phyloP scores from a whole-genome alignment of 805 yeast species.

The Wickerhamiella qilinensis region DNA sequence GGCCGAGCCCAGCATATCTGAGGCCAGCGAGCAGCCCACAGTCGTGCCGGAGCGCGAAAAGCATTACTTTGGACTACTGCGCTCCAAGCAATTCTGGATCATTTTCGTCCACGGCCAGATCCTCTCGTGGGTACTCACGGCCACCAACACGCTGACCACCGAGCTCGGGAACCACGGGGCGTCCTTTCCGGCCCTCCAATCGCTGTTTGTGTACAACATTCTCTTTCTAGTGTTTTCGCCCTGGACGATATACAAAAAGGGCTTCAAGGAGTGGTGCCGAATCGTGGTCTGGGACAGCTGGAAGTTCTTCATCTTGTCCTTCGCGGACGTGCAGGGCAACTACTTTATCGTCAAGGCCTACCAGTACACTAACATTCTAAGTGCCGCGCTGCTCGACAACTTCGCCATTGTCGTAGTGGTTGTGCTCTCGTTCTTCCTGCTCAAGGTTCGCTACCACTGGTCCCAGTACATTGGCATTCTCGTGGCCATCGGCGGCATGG shows the following conservation, averaged over 20 bases:
- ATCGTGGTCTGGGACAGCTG: slow-evolving; percentile 24
- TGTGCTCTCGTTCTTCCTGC: slow-evolving; percentile 25
- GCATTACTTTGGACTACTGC: slow-evolving; percentile 18
- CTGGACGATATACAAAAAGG: slow-evolving; percentile 25
- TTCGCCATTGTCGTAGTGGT: slow-evolving; percentile 32
- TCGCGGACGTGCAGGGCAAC: slow-evolving; percentile 32
- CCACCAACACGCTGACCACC: slow-evolving; percentile 30
- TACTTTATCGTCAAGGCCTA: slow-evolving; percentile 31
- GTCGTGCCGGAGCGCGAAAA: neutral
- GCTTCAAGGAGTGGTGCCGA: slow-evolving; percentile 22
- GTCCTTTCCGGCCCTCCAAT: slow-evolving; percentile 30
- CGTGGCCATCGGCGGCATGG: slow-evolving; percentile 29
- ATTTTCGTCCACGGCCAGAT: slow-evolving; percentile 28
- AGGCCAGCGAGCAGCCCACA: too few species aligned
- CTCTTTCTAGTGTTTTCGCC: slow-evolving; percentile 25
- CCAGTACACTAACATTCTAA: slow-evolving; percentile 27
- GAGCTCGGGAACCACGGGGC: slow-evolving; percentile 24
- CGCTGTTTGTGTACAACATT: slow-evolving; percentile 26
- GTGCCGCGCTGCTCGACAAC: slow-evolving; percentile 29
- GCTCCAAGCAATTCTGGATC: slow-evolving; percentile 25
- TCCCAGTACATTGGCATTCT: slow-evolving; percentile 26
- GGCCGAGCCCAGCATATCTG: too few species aligned
- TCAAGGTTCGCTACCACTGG: slow-evolving; percentile 32
- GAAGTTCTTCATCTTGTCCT: slow-evolving; percentile 28
- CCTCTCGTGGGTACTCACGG: slow-evolving; percentile 25